Evolutionary conservation across 495 filamentous ascomycete species (phyloP).

Genomic region (Penicillium psychrofluorescens): DNA sequence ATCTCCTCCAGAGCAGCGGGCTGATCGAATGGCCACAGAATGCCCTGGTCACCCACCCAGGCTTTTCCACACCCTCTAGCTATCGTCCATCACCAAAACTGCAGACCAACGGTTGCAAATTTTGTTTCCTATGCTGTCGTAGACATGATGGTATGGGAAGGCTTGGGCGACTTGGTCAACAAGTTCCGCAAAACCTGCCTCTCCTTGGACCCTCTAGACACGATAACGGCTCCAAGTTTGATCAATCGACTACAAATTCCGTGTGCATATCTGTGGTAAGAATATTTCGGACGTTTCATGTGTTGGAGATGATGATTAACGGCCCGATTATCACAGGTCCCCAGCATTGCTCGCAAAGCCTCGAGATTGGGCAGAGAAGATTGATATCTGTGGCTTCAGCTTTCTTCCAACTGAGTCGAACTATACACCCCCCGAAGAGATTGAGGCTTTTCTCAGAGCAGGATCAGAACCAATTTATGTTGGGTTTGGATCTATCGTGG

Average conservation of each 20-base stretch:
- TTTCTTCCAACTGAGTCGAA: slow-evolving; percentile 58
- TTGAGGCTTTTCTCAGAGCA: slow-evolving; percentile 55
- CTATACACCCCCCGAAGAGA: slow-evolving; percentile 56
- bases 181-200: slow-evolving; percentile 59
- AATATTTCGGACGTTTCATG: neutral
- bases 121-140: slow-evolving; percentile 69
- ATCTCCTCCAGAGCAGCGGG: too few species aligned
- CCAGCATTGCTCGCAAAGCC: slow-evolving; percentile 77
- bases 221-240: slow-evolving; percentile 62
- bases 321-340: slow-evolving; percentile 31
- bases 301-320: neutral
- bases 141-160: slow-evolving; percentile 81
- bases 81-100: slow-evolving; percentile 44
- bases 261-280: slow-evolving; percentile 68
- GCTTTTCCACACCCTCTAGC: slow-evolving; percentile 50
- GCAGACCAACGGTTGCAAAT: slow-evolving; percentile 54
- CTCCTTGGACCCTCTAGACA: slow-evolving; percentile 57
- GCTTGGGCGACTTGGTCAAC: slow-evolving; percentile 71
- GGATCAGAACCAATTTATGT: slow-evolving; percentile 72
- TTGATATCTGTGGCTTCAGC: slow-evolving; percentile 67
- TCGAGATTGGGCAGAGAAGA: slow-evolving; percentile 63
- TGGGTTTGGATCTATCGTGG: slow-evolving; percentile 77
- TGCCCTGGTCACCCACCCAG: slow-evolving; percentile 54
- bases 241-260: slow-evolving; percentile 60
- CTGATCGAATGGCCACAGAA: slow-evolving; percentile 25